Evolutionary conservation across 2,329 filamentous ascomycete species (phyloP).

Genomic region (Diaporthe humulicola): DNA sequence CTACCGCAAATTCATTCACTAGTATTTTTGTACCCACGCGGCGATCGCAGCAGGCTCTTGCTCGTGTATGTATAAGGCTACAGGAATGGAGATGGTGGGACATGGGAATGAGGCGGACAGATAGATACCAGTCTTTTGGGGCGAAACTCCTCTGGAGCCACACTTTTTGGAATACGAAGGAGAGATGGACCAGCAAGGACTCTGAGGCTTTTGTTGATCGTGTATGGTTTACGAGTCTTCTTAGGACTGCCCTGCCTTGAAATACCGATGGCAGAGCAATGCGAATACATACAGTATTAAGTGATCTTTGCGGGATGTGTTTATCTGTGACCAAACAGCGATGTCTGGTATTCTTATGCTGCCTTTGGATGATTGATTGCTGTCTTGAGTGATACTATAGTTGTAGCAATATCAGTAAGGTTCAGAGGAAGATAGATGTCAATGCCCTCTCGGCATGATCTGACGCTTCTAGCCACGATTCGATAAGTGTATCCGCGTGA

Average conservation of each 20-base stretch:
- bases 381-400: background rate
- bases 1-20: background rate
- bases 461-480: background rate
- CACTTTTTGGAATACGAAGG: background rate
- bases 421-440: background rate
- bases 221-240: background rate
- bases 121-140: slow-evolving; percentile 30
- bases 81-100: background rate
- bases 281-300: background rate
- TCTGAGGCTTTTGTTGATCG: background rate
- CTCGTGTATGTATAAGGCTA: background rate
- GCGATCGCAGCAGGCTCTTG: background rate
- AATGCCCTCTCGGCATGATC: background rate
- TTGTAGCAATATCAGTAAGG: background rate
- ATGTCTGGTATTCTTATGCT: background rate
- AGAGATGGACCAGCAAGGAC: background rate
- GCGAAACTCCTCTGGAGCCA: background rate
- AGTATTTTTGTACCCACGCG: background rate
- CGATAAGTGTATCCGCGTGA: too few species aligned
- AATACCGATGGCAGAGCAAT: background rate
- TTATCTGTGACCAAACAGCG: background rate
- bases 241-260: background rate
- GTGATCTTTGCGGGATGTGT: background rate
- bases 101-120: background rate
- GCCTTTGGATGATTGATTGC: too few species aligned